Evolutionary conservation across 805 yeast species (phyloP).

Genomic region (Sugiyamaella marilandica): DNA sequence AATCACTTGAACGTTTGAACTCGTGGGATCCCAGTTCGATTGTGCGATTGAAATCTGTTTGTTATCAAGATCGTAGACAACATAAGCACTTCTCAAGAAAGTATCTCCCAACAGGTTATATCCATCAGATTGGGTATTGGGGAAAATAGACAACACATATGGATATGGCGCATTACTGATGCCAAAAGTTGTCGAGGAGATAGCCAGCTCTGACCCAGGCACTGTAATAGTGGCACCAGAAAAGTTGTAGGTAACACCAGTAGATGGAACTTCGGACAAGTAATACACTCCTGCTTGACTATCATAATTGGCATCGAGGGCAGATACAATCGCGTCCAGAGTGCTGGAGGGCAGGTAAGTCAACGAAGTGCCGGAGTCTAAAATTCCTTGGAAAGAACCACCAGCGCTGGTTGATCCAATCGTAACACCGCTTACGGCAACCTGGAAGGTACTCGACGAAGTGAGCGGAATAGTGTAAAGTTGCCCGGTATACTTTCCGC

Average conservation of each 20-base stretch:
- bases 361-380: conserved; percentile 25
- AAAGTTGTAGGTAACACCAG: conserved; percentile 16
- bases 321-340: conserved; percentile 28
- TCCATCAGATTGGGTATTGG: conserved; percentile 18
- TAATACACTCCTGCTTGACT: conserved; percentile 2
- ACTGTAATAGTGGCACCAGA: conserved; percentile 22
- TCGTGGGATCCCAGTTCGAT: conserved; percentile 8
- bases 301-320: conserved; percentile 40
- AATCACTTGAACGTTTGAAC: conserved; percentile 12
- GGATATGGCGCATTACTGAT: conserved; percentile 1
- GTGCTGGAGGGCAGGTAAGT: conserved; percentile 25
- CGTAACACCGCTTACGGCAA: conserved; percentile 4
- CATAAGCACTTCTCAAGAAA: conserved; percentile 54
- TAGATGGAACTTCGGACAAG: background rate
- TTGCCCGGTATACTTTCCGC: conserved; percentile 37
- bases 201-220: conserved; percentile 22
- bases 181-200: conserved; percentile 18
- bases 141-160: conserved; percentile 15
- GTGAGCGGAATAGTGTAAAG: conserved; percentile 39
- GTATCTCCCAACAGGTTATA: conserved; percentile 41
- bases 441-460: background rate
- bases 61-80: conserved; percentile 60
- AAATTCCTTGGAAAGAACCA: conserved; percentile 5
- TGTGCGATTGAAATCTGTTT: conserved; percentile 54
- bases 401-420: background rate